Percentiles rank a stretch among this genome's conserved stretches.
These are phyloP conservation scores for Chrysophaeum taylorii DNA, from an alignment of 352 stramenopile genomes.

Conservation along the genomic window DNA sequence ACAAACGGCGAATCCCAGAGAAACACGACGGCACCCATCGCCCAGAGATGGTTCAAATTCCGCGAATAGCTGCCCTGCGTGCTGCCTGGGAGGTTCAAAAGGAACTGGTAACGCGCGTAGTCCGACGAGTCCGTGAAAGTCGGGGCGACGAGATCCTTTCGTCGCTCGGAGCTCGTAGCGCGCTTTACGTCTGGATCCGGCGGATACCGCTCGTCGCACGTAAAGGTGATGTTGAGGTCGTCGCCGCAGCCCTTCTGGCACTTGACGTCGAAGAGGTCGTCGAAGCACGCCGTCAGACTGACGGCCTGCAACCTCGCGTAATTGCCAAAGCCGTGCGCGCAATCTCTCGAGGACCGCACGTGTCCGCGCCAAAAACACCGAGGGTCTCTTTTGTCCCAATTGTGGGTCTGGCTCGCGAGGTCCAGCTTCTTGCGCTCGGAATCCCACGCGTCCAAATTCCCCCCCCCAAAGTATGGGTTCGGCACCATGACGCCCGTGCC, in stretches of 20 bases:
- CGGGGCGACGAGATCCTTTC: too few species aligned
- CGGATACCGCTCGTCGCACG: too few species aligned
- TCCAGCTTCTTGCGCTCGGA: neutral
- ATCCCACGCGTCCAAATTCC: neutral
- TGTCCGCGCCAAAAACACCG: neutral
- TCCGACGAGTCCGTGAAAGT: too few species aligned
- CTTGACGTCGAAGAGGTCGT: neutral
- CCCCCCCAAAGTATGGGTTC: slow-evolving; percentile 9
- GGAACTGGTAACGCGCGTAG: neutral
- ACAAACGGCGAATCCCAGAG: slow-evolving; percentile 4
- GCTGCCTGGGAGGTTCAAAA: neutral
- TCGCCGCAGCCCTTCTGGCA: too few species aligned
- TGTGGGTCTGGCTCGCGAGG: too few species aligned
- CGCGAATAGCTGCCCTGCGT: neutral
- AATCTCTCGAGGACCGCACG: neutral
- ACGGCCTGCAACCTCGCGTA: neutral
- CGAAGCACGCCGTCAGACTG: neutral
- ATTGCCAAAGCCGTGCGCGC: neutral
- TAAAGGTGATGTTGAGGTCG: too few species aligned
- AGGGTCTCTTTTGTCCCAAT: neutral
- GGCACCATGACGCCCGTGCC: neutral
- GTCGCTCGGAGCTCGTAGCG: too few species aligned
- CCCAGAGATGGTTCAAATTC: slow-evolving; percentile 10
- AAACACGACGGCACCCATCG: neutral
- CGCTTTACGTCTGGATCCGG: too few species aligned